Base-by-base conservation (phyloP, 1,139 yeast species). In the Pichia sp. region DNA sequence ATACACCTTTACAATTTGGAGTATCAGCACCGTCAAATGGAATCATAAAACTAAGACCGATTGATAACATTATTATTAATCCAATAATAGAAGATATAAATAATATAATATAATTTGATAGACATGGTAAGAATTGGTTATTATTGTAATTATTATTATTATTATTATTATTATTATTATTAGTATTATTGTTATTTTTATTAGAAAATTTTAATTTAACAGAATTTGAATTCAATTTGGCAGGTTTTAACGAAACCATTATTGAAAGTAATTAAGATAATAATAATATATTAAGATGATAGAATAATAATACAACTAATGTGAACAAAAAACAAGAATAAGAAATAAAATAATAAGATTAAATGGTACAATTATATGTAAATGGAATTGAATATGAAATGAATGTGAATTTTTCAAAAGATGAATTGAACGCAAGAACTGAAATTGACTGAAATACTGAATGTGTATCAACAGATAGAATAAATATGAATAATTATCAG, bases 1-100 rank as follows among this genome's bases (percentile, higher is more conserved):
- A 79, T 6, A 84, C 81, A 46, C 78, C 69, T 42, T 79, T 67
- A 59, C 92, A 85, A 44, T 45, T 40, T 2, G 63, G 60, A 5
- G 56, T 41, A 51, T 65, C 66, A 3, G 65, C 61, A 9, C 65
- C 66, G 26, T 55, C 51, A n/a, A 56, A 49, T 10, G 52, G 52
- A 36, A 53, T 53, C 7, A 53, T 43, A 44, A 62, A 64, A 41
- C 65, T 58, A 7, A 46, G 35, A 3, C 45, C 40, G 7, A 51
- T 48, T 7, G 40, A 29, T 3, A 34, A 10, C 34, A 51, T 18
- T 18, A 45, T n/a, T 9, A 46, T 9, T 29, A 51, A 25, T 1
- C 53, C 53, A 9, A 46, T 35, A 4, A 42, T 11, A 2, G 53
- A 46, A 3, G 43, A 37, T 1, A 34, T 7, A 4, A 35, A 9